Base-by-base conservation (phyloP, 352 stramenopile genomes). In the Phytophthora megakarya region DNA sequence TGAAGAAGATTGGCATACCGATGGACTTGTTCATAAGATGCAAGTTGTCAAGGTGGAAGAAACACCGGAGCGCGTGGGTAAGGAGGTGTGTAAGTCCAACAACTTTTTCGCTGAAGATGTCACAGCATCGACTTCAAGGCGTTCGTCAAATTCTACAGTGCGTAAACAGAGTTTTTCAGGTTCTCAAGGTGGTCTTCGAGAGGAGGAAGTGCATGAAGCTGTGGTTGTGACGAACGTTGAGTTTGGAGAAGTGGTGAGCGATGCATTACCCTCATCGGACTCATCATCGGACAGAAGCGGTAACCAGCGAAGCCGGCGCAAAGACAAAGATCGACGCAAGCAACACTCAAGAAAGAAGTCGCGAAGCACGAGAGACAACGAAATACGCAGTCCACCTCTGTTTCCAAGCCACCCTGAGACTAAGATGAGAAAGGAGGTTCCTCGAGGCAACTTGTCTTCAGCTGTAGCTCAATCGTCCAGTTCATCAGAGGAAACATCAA, bases 261-360 rank as follows among this genome's bases (percentile, higher is more conserved):
- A 84, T 33, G 75, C 70, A 2, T 64, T 84, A 9, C 75, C 75
- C 13, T 77, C 69, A 2, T 71, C 66, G 12, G 70, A 75, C n/a
- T 75, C 65, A 1, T 80, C 62, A 7, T 61, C 42, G 11, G 61
- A 56, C 0, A 55, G 18, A 16, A 50, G 40, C 46, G 22, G 16
- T 3, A 53, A 42, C 15, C 40, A 32, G 8, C 47, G 30, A 11
- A 49, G 18, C 11, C 59, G 16, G n/a, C 40, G 32, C 16, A 70
- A 52, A 25, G 40, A 57, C 4, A 70, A 63, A n/a, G 50, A 63
- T 9, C 44, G 28, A 12, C 48, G 21, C n/a, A 50, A 44, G 16
- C 30, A 56, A 19, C 44, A 44, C 10, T 55, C 64, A 0, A 63
- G 30, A 50, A 59, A 64, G 19, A 51, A 65, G 23, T 50, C 44